A percentile compares a stretch with the other conserved stretches of the same genome.
Evolutionary conservation across 345 rosid genomes (phyloP).

Genomic region (Trapa bicornis): DNA sequence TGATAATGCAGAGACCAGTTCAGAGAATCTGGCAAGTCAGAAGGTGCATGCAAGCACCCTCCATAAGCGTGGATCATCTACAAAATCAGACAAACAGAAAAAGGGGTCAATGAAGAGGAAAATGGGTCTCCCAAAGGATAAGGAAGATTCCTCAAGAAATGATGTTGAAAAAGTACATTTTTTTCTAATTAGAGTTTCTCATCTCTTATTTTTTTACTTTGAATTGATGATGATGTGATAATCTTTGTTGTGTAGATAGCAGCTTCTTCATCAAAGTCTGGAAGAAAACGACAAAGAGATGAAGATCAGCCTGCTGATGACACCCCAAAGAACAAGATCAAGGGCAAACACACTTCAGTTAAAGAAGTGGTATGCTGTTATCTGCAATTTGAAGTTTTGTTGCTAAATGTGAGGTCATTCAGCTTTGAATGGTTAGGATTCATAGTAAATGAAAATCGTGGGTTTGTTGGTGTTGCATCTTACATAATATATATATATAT

Average conservation of each 20-base stretch:
- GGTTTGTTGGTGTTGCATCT: not conserved
- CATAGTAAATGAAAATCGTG: not conserved
- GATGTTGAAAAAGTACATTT: slow-evolving; percentile 33
- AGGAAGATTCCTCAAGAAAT: slow-evolving; percentile 27
- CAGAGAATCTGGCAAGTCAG: slow-evolving; percentile 30
- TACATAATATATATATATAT: not conserved
- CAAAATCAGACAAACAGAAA: slow-evolving; percentile 19
- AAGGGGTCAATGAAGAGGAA: slow-evolving; percentile 39
- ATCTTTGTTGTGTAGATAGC: slow-evolving; percentile 24
- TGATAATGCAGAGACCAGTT: slow-evolving; percentile 21
- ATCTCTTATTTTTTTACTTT: not conserved
- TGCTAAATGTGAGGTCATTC: not conserved
- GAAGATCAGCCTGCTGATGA: slow-evolving; percentile 19
- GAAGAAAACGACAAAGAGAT: slow-evolving; percentile 36
- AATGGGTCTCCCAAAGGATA: slow-evolving; percentile 28
- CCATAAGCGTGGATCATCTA: slow-evolving; percentile 30
- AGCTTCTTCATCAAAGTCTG: slow-evolving; percentile 45
- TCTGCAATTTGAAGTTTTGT: not conserved
- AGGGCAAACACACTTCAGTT: slow-evolving; percentile 44
- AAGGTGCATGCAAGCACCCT: slow-evolving; percentile 35
- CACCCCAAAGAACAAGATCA: slow-evolving; percentile 42
- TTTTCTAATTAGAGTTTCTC: slow-evolving; percentile 1
- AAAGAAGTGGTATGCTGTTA: slow-evolving; percentile 38
- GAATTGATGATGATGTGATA: not conserved
- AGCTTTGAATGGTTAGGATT: not conserved